These are phyloP conservation scores for Chlorella sorokiniana DNA, from an alignment of 139 green algal genomes.

Conservation along the genomic window DNA sequence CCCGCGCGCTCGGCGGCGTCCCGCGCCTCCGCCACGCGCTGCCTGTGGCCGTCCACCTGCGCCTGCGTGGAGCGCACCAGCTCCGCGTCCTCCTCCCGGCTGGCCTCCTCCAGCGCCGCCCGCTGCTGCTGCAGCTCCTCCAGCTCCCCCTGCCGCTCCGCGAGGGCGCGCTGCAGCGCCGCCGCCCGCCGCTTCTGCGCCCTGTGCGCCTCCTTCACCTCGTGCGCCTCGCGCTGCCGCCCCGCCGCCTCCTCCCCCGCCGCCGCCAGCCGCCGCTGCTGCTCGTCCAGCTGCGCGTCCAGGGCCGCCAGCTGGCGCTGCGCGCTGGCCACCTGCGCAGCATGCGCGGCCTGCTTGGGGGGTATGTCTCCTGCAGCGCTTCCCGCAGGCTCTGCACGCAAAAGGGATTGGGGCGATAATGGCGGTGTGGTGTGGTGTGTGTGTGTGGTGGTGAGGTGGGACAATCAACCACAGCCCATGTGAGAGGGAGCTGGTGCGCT, in stretches of 20 bases:
- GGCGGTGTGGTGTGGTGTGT: not conserved
- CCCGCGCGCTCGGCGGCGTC: not conserved
- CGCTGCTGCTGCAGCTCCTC: not conserved
- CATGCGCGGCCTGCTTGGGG: not conserved
- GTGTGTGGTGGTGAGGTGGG: not conserved
- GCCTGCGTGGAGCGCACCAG: conserved; percentile 17
- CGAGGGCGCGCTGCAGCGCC: not conserved
- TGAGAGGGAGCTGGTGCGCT: too few relatives aligned
- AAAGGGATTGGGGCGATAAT: not conserved
- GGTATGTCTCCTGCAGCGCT: not conserved
- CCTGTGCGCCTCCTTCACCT: not conserved
- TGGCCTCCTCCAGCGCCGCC: conserved; percentile 8
- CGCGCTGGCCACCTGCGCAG: not conserved
- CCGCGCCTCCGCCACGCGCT: not conserved
- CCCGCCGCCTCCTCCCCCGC: not conserved
- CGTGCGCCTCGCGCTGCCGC: not conserved
- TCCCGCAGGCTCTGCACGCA: not conserved
- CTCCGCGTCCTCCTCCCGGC: not conserved
- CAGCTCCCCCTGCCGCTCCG: not conserved
- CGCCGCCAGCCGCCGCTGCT: not conserved
- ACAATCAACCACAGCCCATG: too few relatives aligned
- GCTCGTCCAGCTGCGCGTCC: not conserved
- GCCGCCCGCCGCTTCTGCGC: not conserved
- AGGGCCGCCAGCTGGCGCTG: not conserved
- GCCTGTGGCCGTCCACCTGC: not conserved